These are phyloP conservation scores for Eucalyptus decipiens DNA, from an alignment of 345 rosid genomes.

Conservation along the genomic window DNA sequence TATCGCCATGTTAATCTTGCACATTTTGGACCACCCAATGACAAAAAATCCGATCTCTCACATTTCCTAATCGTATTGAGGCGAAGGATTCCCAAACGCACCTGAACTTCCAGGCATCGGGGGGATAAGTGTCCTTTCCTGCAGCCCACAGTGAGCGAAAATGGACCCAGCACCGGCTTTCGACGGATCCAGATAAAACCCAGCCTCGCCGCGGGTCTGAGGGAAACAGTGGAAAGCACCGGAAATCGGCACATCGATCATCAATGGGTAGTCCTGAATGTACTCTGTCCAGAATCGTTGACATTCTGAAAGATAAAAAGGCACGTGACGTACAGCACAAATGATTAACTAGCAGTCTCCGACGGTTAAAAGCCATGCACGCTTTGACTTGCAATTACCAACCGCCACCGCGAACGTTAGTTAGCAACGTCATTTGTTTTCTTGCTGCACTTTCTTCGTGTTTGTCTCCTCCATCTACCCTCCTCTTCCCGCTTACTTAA, in stretches of 20 bases:
- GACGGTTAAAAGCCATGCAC: not conserved
- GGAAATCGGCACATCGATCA: not conserved
- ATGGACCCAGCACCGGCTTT: not conserved
- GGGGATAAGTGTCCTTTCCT: not conserved
- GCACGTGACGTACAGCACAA: not conserved
- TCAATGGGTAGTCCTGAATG: not conserved
- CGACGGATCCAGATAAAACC: not conserved
- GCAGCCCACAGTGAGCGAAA: not conserved
- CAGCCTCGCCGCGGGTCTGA: not conserved
- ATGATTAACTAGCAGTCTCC: not conserved
- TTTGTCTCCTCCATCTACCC: not conserved
- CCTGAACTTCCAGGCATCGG: not conserved
- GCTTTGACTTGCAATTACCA: not conserved
- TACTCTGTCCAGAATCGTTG: not conserved
- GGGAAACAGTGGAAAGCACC: not conserved
- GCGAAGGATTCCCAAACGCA: not conserved
- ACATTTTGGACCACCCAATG: not conserved
- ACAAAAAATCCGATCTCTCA: not conserved
- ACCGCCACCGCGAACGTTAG: not conserved
- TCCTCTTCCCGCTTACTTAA: not conserved
- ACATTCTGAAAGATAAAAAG: not conserved
- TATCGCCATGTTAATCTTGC: not conserved
- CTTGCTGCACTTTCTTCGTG: not conserved
- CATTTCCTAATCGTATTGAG: not conserved
- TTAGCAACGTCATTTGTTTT: not conserved